Base-by-base conservation (phyloP, 2,329 filamentous ascomycete genomes). In the Colletotrichum chlorophyti region DNA sequence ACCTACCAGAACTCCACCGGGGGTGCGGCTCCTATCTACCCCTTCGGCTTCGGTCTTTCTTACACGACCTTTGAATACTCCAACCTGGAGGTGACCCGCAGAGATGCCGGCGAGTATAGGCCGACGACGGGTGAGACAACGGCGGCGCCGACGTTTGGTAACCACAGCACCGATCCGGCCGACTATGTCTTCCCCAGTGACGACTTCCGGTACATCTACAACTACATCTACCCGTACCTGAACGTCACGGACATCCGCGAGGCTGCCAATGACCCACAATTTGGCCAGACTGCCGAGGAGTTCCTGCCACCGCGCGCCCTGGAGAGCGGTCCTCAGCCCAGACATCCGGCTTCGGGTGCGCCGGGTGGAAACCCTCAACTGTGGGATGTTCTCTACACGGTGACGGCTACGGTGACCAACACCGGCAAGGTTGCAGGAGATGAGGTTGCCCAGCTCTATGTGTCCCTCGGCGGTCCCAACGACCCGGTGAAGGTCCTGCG, bases 21-120 rank as follows among this genome's bases (percentile, higher is more conserved):
- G n/a, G n/a, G 61, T 6, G 72, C 76, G 77, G 83, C 84, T 2
- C 90, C 91, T 1, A 84, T 91, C 62, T 95, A 88, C 73, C 91
- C 93, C 68, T 96, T 95, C 65, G 91, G 91, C 7, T 90, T 83
- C 66, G 92, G 92, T 53, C 78, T 96, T 11, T 90, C 86, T 4
- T 96, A 95, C 80, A 92, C 91, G 1, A 91, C 82, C 3, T 94
- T 96, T 68, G 72, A 83, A 51, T 92, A 92, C 76, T 85, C 88
- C n/a, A 79, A 90, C 69, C 74, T 95, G 29, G 71, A 79, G 26
- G 75, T 92, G 29, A 66, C 76, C 63, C 82, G 83, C 65, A 72
- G 75, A 43, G 66, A 76, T n/a, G 79, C 78, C 2, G 71, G 70
- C 17, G 67, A 77, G 0, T 91, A 91, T 76, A 66, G 65, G 8